These are phyloP conservation scores for Massariosphaeria phaeospora DNA, from an alignment of 495 filamentous ascomycete species.

Conservation along the genomic window DNA sequence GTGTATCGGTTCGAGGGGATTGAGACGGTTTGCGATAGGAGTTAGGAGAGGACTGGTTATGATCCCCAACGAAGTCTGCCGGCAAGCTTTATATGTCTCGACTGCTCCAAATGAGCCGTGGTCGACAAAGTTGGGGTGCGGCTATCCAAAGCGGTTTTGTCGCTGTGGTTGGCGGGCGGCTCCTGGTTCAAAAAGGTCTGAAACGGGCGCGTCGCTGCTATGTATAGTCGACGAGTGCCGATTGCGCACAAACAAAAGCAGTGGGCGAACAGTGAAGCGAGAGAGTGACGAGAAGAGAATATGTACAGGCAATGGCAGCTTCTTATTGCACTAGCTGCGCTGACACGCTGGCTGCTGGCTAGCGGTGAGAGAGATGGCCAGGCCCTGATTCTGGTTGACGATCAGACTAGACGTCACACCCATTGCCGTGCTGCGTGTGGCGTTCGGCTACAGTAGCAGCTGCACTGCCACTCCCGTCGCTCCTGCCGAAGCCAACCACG, in stretches of 20 bases:
- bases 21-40: constrained; percentile 1
- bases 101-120: neutral
- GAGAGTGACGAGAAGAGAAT: constrained; percentile 7
- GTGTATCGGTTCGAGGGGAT: neutral
- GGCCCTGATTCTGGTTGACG: constrained; percentile 13
- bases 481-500: neutral
- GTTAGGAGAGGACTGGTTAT: neutral
- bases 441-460: neutral
- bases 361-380: neutral
- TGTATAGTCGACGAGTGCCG: constrained; percentile 25
- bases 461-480: constrained; percentile 1
- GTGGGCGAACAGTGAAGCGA: neutral
- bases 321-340: neutral
- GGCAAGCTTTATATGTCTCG: neutral
- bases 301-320: neutral
- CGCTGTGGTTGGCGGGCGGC: constrained; percentile 22
- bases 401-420: too few relatives aligned
- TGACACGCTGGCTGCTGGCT: neutral
- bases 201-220: constrained; percentile 34
- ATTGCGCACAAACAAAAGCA: neutral
- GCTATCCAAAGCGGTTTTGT: neutral
- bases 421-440: too few relatives aligned
- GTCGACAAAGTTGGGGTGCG: neutral
- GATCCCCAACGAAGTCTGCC: neutral
- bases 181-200: constrained; percentile 16